Percentiles rank a stretch among this genome's conserved stretches.
phyloP scores from a whole-genome alignment of 2,329 filamentous ascomycete species.

The Penicillium freii region DNA sequence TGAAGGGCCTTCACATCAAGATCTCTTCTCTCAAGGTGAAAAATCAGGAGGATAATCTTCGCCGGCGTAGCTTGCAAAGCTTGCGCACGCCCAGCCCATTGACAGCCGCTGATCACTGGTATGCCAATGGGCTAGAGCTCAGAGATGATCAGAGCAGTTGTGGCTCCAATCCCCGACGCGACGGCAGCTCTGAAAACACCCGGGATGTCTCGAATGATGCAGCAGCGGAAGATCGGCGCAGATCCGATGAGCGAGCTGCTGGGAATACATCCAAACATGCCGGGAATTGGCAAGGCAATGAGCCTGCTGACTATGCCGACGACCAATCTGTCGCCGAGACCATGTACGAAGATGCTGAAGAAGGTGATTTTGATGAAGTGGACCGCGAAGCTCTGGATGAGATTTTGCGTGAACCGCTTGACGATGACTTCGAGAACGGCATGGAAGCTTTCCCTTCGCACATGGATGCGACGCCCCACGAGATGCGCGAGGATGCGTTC shows the following conservation, averaged over 20 bases:
- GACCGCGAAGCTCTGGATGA: slow-evolving; percentile 61
- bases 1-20: slow-evolving; percentile 80
- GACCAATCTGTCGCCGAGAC: slow-evolving; percentile 35
- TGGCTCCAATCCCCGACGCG: slow-evolving; percentile 39
- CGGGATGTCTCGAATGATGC: slow-evolving; percentile 7
- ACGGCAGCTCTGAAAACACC: slow-evolving; percentile 33
- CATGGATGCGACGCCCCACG: slow-evolving; percentile 69
- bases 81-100: slow-evolving; percentile 75
- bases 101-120: slow-evolving; percentile 66
- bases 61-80: slow-evolving; percentile 72
- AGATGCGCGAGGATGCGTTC: slow-evolving; percentile 91
- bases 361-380: slow-evolving; percentile 46
- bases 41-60: slow-evolving; percentile 73
- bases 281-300: slow-evolving; percentile 9
- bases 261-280: slow-evolving; percentile 4
- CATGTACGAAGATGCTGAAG: slow-evolving; percentile 46
- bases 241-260: slow-evolving; percentile 3
- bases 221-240: slow-evolving; percentile 8
- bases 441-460: slow-evolving; percentile 23
- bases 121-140: slow-evolving; percentile 42
- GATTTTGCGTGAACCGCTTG: slow-evolving; percentile 50
- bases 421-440: slow-evolving; percentile 38
- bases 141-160: slow-evolving; percentile 33
- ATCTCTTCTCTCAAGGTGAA: slow-evolving; percentile 78
- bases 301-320: slow-evolving; percentile 25